phyloP scores from a whole-genome alignment of 371 early-diverging fungal genomes.

The Haplosporangium sp. region DNA sequence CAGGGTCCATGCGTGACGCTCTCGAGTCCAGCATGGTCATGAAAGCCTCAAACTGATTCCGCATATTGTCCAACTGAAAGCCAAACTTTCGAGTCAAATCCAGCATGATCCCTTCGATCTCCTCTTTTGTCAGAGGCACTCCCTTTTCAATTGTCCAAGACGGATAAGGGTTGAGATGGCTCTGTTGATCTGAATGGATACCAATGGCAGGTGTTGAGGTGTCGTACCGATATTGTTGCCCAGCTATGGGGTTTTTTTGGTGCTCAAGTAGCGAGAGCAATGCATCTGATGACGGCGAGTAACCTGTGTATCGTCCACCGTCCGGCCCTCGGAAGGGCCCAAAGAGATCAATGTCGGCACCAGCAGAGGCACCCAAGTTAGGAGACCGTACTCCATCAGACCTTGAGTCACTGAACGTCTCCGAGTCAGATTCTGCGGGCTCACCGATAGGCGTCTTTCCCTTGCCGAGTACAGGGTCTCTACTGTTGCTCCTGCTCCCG shows the following conservation, averaged over 20 bases:
- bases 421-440: conserved; percentile 61
- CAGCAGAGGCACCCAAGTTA: conserved; percentile 8
- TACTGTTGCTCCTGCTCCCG: conserved; percentile 14
- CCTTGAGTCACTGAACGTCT: conserved; percentile 65
- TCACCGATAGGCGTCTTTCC: conserved; percentile 11
- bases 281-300: conserved; percentile 80
- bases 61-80: conserved; percentile 81
- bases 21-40: conserved; percentile 88
- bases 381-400: conserved; percentile 52
- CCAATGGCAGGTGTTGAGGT: not conserved
- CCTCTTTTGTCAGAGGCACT: conserved; percentile 69
- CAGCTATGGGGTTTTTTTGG: conserved; percentile 61
- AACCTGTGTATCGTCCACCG: conserved; percentile 76
- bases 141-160: conserved; percentile 72
- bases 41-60: conserved; percentile 80
- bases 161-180: conserved; percentile 63
- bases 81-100: conserved; percentile 75
- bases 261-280: conserved; percentile 75
- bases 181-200: conserved; percentile 6
- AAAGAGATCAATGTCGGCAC: conserved; percentile 69
- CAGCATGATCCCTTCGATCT: conserved; percentile 72
- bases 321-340: conserved; percentile 66
- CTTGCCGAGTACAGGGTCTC: conserved; percentile 14
- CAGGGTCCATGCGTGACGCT: conserved; percentile 79
- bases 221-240: conserved; percentile 21